These are phyloP conservation scores for Exserohilum rostratum DNA, from an alignment of 2,329 filamentous ascomycete genomes.

Conservation along the genomic window DNA sequence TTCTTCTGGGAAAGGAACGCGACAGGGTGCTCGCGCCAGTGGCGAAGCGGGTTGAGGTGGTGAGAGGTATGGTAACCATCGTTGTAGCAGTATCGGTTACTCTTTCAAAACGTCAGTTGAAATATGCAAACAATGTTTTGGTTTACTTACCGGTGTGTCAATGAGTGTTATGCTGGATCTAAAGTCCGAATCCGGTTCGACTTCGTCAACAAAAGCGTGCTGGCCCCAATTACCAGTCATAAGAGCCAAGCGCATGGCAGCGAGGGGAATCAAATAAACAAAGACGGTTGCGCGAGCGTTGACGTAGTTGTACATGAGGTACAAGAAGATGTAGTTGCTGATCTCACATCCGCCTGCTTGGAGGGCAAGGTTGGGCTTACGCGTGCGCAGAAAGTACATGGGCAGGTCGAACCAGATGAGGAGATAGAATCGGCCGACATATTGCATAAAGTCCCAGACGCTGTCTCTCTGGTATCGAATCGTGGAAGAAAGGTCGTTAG, in stretches of 20 bases:
- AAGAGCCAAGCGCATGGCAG: slow-evolving; percentile 70
- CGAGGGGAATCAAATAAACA: slow-evolving; percentile 69
- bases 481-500: slow-evolving; percentile 76
- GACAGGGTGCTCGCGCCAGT: slow-evolving; percentile 81
- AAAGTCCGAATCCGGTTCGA: slow-evolving; percentile 77
- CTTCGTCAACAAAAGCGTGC: slow-evolving; percentile 78
- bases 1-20: slow-evolving; percentile 74
- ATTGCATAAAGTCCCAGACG: slow-evolving; percentile 69
- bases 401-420: slow-evolving; percentile 78
- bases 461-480: slow-evolving; percentile 77
- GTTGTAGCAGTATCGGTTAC: slow-evolving; percentile 82
- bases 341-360: slow-evolving; percentile 68
- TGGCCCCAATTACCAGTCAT: slow-evolving; percentile 89
- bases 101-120: slow-evolving; percentile 55
- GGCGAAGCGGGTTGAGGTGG: slow-evolving; percentile 76
- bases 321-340: slow-evolving; percentile 55
- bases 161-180: slow-evolving; percentile 80
- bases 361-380: slow-evolving; percentile 60
- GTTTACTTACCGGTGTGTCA: slow-evolving; percentile 71
- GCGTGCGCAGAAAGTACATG: slow-evolving; percentile 71
- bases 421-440: slow-evolving; percentile 75
- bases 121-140: too few relatives aligned
- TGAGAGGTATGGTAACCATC: slow-evolving; percentile 84
- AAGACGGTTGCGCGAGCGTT: slow-evolving; percentile 66
- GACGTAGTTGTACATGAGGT: slow-evolving; percentile 54